A percentile compares a stretch with the other conserved stretches of the same genome.
Conservation (phyloP, 441 rosid species). For the Adansonia grandidieri region DNA sequence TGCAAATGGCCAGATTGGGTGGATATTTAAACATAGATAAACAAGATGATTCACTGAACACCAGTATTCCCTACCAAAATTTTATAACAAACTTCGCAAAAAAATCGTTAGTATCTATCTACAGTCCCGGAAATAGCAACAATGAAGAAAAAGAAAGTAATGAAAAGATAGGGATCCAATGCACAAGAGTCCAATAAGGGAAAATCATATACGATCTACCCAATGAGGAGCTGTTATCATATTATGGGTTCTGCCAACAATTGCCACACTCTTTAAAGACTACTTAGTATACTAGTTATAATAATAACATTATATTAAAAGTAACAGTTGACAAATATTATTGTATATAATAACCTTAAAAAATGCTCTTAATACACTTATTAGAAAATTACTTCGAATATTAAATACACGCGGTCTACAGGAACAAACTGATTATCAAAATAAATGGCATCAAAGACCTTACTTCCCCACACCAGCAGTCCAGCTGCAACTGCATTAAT, state of each 20-base stretch:
- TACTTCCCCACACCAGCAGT: slow-evolving; percentile 20
- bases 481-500: slow-evolving; percentile 27
- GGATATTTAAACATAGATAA: neutral
- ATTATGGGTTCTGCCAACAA: neutral
- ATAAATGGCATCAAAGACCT: slow-evolving; percentile 10
- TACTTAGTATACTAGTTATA: neutral
- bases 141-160: slow-evolving; percentile 19
- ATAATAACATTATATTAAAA: neutral
- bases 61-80: neutral
- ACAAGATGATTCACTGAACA: no score
- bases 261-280: neutral
- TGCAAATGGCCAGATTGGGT: slow-evolving; percentile 20
- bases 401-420: slow-evolving; percentile 27
- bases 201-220: neutral
- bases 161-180: slow-evolving; percentile 27
- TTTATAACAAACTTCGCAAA: slow-evolving; percentile 7
- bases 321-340: neutral
- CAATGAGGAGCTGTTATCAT: slow-evolving; percentile 22
- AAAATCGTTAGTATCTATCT: slow-evolving; percentile 18
- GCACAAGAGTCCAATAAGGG: slow-evolving; percentile 20
- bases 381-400: neutral
- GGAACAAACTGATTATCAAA: neutral
- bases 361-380: no score
- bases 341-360: no score
- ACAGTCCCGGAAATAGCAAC: slow-evolving; percentile 18